Conservation (phyloP, 208 protist genomes). For the Trypanosoma rangeli region DNA sequence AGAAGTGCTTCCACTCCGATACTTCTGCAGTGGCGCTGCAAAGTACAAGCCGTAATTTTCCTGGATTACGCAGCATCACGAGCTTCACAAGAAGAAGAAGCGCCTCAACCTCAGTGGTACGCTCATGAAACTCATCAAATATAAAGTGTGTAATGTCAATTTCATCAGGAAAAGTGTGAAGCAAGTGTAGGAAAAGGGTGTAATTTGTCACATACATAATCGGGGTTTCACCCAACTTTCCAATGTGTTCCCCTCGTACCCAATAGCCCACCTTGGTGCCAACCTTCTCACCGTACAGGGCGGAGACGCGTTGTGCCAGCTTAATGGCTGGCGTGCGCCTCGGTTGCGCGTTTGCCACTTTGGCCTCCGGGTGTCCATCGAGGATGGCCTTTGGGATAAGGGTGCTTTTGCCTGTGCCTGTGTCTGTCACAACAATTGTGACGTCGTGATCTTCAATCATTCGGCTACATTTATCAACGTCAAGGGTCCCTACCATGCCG, state of each 20-base stretch:
- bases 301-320: slow-evolving; percentile 65
- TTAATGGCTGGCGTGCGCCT: slow-evolving; percentile 82
- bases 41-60: slow-evolving; percentile 80
- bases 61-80: slow-evolving; percentile 52
- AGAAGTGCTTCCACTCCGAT: slow-evolving; percentile 78
- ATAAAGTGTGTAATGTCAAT: slow-evolving; percentile 88
- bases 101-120: slow-evolving; percentile 93
- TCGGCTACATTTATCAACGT: slow-evolving; percentile 45
- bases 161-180: slow-evolving; percentile 51
- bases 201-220: slow-evolving; percentile 91
- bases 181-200: slow-evolving; percentile 80
- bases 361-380: slow-evolving; percentile 31
- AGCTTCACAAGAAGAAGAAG: slow-evolving; percentile 89
- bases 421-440: slow-evolving; percentile 86
- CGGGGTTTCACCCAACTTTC: slow-evolving; percentile 64
- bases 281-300: slow-evolving; percentile 38
- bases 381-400: slow-evolving; percentile 78
- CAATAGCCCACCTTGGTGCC: slow-evolving; percentile 76
- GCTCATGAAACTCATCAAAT: slow-evolving; percentile 95
- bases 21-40: slow-evolving; percentile 90
- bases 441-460: slow-evolving; percentile 81
- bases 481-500: slow-evolving; percentile 53
- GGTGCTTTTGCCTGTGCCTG: slow-evolving; percentile 88
- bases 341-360: slow-evolving; percentile 74
- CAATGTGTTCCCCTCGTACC: slow-evolving; percentile 75